These are phyloP conservation scores for Psilocybe azurescens DNA, from an alignment of 768 basidiomycete genomes.

Conservation along the genomic window DNA sequence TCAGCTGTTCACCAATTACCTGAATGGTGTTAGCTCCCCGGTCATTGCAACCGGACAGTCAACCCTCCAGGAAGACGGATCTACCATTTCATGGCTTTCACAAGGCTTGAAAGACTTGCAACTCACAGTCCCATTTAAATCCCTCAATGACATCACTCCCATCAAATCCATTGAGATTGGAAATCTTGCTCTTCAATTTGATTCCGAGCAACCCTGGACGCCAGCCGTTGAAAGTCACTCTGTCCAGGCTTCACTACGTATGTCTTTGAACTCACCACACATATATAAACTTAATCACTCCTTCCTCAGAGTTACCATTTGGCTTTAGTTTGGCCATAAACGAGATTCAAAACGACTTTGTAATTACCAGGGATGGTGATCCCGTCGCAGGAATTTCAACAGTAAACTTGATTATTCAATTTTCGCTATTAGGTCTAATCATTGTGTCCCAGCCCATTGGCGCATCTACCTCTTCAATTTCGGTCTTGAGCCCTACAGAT, in stretches of 20 bases:
- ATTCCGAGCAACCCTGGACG: constrained; percentile 56
- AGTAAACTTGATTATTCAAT: constrained; percentile 34
- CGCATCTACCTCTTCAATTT: constrained; percentile 65
- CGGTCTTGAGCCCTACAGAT: constrained; percentile 53
- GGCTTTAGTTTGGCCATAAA: constrained; percentile 66
- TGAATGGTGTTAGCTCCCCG: constrained; percentile 64
- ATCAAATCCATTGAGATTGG: constrained; percentile 71
- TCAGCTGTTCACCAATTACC: constrained; percentile 70
- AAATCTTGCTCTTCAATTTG: constrained; percentile 61
- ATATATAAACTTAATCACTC: constrained; percentile 4
- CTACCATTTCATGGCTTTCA: constrained; percentile 69
- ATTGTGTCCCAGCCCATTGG: constrained; percentile 52
- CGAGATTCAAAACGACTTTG: constrained; percentile 70
- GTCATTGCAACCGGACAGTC: constrained; percentile 67
- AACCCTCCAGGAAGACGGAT: constrained; percentile 60
- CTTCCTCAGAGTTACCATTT: constrained; percentile 63
- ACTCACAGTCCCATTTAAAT: constrained; percentile 68
- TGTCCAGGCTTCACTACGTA: constrained; percentile 64
- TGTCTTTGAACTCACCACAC: not conserved
- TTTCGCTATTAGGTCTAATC: not conserved
- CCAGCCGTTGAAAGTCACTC: constrained; percentile 61
- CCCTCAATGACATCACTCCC: constrained; percentile 56
- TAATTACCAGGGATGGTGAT: constrained; percentile 56
- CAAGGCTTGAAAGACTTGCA: constrained; percentile 59
- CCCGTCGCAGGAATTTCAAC: constrained; percentile 65